These are phyloP conservation scores for Pelargonium cotyledonis DNA, from an alignment of 441 rosid species.

Conservation along the genomic window DNA sequence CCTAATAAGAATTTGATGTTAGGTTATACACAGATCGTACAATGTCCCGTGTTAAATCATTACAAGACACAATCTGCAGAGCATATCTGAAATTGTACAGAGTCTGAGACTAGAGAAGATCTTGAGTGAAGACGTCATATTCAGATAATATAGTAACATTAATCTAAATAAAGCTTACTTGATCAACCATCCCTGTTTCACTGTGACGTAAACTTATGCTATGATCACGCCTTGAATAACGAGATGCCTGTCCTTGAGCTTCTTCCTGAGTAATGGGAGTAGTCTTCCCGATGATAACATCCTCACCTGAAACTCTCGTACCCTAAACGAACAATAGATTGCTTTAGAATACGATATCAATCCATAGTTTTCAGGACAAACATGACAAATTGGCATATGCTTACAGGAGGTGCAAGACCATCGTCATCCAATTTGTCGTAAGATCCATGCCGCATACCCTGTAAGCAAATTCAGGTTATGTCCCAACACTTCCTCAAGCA, in stretches of 20 bases:
- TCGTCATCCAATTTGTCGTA: conserved; percentile 96
- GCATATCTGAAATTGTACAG: no score
- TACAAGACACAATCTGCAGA: not conserved
- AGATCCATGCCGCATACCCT: conserved; percentile 99
- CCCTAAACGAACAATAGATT: conserved; percentile 43
- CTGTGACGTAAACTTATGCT: conserved; percentile 96
- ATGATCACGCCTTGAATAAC: conserved; percentile 84
- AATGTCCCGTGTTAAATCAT: not conserved
- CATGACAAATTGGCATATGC: conserved; percentile 19
- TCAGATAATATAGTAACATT: not conserved
- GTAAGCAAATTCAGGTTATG: conserved; percentile 26
- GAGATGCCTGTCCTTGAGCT: conserved; percentile 77
- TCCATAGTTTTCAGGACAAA: not conserved
- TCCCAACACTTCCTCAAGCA: conserved; percentile 14
- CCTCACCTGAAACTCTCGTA: conserved; percentile 95
- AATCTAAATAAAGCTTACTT: conserved; percentile 40
- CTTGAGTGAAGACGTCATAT: no score
- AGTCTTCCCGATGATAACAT: conserved; percentile 94
- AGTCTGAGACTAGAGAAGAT: conserved; percentile 8
- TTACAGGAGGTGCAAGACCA: conserved; percentile 98
- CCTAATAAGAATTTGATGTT: conserved; percentile 32
- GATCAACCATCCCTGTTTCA: conserved; percentile 97
- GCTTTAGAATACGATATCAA: conserved; percentile 14
- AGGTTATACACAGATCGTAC: not conserved
- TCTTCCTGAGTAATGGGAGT: conserved; percentile 93